Base-by-base conservation (phyloP, 2,329 filamentous ascomycete genomes). In the Fusarium piperis region DNA sequence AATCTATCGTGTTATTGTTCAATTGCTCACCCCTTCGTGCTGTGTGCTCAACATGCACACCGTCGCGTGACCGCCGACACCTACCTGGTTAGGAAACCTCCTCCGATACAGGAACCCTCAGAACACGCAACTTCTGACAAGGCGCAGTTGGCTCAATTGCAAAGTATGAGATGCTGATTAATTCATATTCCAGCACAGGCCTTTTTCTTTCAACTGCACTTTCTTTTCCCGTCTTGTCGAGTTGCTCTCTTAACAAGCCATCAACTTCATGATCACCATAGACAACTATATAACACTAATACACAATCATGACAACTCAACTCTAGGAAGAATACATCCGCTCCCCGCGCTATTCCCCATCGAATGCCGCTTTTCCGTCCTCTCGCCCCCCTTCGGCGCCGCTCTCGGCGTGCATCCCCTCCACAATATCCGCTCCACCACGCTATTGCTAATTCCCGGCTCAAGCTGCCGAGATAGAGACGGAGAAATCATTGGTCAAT, bases 401-500 rank as follows among this genome's bases (percentile, higher is more conserved):
- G 71, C 60, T 60, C 62, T 72, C 73, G 66, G 73, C 71, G 52
- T 57, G 62, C 39, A 28, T 44, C 35, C 38, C 46, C 63, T 44
- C 51, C 61, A 48, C 44, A 48, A 18, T 26, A 48, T 48, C 44
- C 44, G 44, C 44, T 48, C 44, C 44, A 48, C 44, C 5, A 23
- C 23, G 23, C 23, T 23, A 23, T 23, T 16, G 13, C 26, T 48
- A 48, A 48, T 48, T 48, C 46, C 58, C 59, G 63, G 63, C n/a
- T 56, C 41, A n/a, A 28, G 52, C 32, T 62, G 62, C 73, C 68
- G 73, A 65, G 38, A 44, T 44, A 15, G 20, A 13, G 11, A 46
- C 9, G 28, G 16, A 20, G 18, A 23, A 26, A 32, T 35, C 58
- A 72, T 71, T 71, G 68, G 68, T 65, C 68, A 68, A 44, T 26